Percentiles rank a stretch among this genome's conserved stretches.
Conservation (phyloP, 257 asterid genomes). For the Prunella vulgaris region DNA sequence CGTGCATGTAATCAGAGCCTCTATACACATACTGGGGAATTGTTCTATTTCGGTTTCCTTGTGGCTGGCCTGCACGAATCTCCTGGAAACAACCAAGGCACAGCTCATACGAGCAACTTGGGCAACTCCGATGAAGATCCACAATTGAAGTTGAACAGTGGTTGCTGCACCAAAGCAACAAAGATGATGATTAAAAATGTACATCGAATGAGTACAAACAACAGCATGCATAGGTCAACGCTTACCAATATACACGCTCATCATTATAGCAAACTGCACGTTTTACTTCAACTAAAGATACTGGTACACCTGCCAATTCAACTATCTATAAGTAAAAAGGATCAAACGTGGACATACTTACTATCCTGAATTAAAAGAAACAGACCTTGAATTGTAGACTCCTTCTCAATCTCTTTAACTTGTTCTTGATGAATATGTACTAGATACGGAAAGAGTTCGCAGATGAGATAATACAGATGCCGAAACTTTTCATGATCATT, state of each 20-base stretch:
- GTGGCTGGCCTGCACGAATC: constrained; percentile 47
- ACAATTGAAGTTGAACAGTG: constrained; percentile 89
- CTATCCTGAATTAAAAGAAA: neutral
- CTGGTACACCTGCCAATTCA: constrained; percentile 45
- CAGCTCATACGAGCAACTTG: constrained; percentile 75
- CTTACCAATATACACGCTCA: constrained; percentile 88
- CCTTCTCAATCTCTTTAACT: constrained; percentile 53
- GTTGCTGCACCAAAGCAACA: constrained; percentile 50
- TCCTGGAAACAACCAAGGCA: constrained; percentile 75
- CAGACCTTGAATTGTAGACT: constrained; percentile 54
- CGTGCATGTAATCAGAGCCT: constrained; percentile 81
- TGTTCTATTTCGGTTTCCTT: constrained; percentile 27
- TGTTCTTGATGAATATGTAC: constrained; percentile 61
- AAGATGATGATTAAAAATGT: neutral
- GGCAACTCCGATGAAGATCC: constrained; percentile 93
- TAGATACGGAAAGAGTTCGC: constrained; percentile 57
- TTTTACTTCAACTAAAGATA: constrained; percentile 44
- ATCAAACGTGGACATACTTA: neutral
- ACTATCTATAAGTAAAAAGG: constrained; percentile 15
- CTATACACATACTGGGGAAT: constrained; percentile 30
- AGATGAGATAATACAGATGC: constrained; percentile 62
- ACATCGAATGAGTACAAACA: neutral
- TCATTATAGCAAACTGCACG: constrained; percentile 46
- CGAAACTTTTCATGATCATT: constrained; percentile 43
- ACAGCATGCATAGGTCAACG: neutral